Evolutionary conservation across 192 early-diverging fungal species (phyloP), one percentile per base, ranked within the genome.

Genomic region (Entrophospora sp.): DNA sequence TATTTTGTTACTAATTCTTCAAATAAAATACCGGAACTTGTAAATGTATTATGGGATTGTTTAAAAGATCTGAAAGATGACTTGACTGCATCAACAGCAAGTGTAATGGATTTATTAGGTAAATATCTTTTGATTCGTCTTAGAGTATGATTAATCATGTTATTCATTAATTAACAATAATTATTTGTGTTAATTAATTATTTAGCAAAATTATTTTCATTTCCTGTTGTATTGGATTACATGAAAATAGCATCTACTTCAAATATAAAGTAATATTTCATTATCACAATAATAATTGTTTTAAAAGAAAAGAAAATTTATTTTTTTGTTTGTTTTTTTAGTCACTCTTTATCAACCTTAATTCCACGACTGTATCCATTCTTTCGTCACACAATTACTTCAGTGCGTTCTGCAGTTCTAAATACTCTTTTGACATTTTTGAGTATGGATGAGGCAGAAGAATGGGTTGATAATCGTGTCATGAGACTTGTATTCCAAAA

Each of bases 331-430:
- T 27, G 4, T 36, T 10, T n/a, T 36, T 28, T n/a, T 14, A 75
- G 72, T 24, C 77, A 73, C 22, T 82, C 84, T 20, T 75, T 94
- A 10, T 61, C 76, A 0, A 77, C 80, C 32, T 76, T 95, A 10
- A 83, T 96, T n/a, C 93, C 95, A 5, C 81, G 90, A 12, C 77
- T 99, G 44, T 89, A 86, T 57, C 92, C 92, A n/a, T 97, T 97
- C 71, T 91, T 99, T 73, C 85, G 97, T 34, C 95, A 99, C 65
- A 87, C 92, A 0, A 89, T 96, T 36, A 79, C 82, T 1, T 79
- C 81, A 32, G 97, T 99, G 16, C 89, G 97, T 1, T 66, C 78
- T 0, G 91, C 95, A 0, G 91, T 92, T 0, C 67, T 97, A 27
- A 84, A 89, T 24, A 91, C 93, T 0, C 70, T 98, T 5, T 38